These are phyloP conservation scores for Backusella mclennaniae DNA, from an alignment of 192 early-diverging fungal species.

Conservation along the genomic window DNA sequence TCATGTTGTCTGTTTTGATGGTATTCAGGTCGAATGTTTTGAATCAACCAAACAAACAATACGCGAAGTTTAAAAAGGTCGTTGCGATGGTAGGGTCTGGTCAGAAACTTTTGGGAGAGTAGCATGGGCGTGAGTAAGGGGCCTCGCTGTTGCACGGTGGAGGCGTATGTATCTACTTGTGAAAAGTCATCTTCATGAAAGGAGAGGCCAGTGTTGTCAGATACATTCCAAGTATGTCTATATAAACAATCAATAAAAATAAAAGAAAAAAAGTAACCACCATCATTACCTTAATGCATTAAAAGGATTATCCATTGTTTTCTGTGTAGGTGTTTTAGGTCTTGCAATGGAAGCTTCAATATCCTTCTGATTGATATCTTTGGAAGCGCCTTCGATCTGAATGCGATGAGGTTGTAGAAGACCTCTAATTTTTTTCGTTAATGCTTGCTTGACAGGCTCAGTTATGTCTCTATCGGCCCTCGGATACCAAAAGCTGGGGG, in stretches of 20 bases:
- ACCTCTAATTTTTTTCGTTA: slow-evolving; percentile 19
- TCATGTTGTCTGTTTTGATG: slow-evolving; percentile 19
- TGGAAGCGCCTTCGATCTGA: slow-evolving; percentile 19
- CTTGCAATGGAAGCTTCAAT: slow-evolving; percentile 16
- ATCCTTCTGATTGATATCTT: slow-evolving; percentile 12
- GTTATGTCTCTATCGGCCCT: slow-evolving; percentile 15
- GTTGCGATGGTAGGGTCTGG: slow-evolving; percentile 59
- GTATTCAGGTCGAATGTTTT: slow-evolving; percentile 49
- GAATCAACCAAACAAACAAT: slow-evolving; percentile 67
- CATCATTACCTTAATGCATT: slow-evolving; percentile 25
- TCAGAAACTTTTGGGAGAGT: slow-evolving; percentile 62
- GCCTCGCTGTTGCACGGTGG: slow-evolving; percentile 60
- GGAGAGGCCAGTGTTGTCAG: neutral
- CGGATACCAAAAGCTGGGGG: slow-evolving; percentile 34
- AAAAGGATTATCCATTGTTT: slow-evolving; percentile 20
- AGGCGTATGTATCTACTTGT: slow-evolving; percentile 66
- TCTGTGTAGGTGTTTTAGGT: slow-evolving; percentile 11
- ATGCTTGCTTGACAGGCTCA: slow-evolving; percentile 5
- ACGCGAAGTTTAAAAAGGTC: slow-evolving; percentile 59
- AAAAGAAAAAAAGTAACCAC: too few species aligned
- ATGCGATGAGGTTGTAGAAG: slow-evolving; percentile 23
- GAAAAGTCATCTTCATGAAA: slow-evolving; percentile 41
- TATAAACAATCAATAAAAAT: neutral
- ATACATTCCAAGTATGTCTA: neutral
- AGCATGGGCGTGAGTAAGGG: slow-evolving; percentile 57